Percentiles rank a stretch among this genome's conserved stretches.
These are phyloP conservation scores for Micromonas pusilla DNA, from an alignment of 139 green algal genomes.

Conservation along the genomic window DNA sequence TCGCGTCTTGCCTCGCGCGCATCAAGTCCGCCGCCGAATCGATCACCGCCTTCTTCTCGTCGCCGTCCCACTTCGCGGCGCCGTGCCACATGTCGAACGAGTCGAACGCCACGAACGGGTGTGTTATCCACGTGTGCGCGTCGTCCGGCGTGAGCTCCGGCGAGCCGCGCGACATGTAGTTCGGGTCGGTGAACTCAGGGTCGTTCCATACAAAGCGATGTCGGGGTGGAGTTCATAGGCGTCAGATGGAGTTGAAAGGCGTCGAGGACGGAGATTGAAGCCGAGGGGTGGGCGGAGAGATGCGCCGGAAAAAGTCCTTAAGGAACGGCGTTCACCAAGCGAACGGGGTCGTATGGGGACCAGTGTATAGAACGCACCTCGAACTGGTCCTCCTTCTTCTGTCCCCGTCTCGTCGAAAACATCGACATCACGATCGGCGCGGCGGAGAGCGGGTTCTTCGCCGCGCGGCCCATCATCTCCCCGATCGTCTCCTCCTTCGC, in stretches of 20 bases:
- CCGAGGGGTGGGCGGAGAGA: too few species aligned
- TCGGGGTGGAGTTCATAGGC: too few species aligned
- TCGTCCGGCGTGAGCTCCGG: constrained; percentile 22
- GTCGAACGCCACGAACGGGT: constrained; percentile 14
- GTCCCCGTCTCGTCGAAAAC: background rate
- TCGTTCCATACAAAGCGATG: too few species aligned
- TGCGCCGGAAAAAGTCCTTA: too few species aligned
- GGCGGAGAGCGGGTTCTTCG: constrained; percentile 5
- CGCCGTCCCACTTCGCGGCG: constrained; percentile 3
- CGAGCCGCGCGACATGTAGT: constrained; percentile 12
- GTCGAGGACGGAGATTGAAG: too few species aligned
- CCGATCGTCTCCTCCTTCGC: background rate
- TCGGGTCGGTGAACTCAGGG: background rate
- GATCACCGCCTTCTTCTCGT: background rate
- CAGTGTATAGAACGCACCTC: too few species aligned
- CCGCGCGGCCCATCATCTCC: background rate
- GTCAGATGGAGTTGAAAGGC: too few species aligned
- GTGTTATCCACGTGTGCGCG: constrained; percentile 21
- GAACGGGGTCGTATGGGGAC: too few species aligned
- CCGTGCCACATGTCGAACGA: constrained; percentile 24
- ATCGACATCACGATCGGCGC: constrained; percentile 9
- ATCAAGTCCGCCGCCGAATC: background rate
- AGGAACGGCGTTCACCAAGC: too few species aligned
- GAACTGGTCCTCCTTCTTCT: background rate
- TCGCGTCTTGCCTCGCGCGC: background rate